These are phyloP conservation scores for Suillus tomentosus DNA, from an alignment of 768 basidiomycete genomes.

Conservation along the genomic window DNA sequence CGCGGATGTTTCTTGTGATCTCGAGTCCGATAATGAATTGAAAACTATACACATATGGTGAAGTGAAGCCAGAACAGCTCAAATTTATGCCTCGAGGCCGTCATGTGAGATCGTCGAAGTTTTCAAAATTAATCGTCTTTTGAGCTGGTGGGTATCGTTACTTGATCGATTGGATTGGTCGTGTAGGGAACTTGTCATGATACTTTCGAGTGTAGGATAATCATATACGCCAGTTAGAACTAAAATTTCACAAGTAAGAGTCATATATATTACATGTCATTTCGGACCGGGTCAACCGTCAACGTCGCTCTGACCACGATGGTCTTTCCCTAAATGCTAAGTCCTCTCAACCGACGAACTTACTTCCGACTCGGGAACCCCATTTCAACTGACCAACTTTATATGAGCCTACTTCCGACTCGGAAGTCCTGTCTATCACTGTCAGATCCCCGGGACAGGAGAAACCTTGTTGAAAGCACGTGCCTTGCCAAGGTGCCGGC, in stretches of 20 bases:
- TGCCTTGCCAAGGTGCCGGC: not conserved
- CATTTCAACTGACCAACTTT: too few species aligned
- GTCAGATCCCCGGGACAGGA: not conserved
- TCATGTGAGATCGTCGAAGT: too few species aligned
- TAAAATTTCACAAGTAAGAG: not conserved
- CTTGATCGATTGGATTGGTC: not conserved
- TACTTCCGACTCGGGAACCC: too few species aligned
- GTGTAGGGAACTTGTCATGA: not conserved
- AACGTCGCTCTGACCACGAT: not conserved
- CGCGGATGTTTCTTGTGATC: too few species aligned
- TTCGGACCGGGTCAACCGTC: too few species aligned
- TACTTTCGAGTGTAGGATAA: not conserved
- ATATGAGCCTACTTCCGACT: not conserved
- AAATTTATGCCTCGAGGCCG: too few species aligned
- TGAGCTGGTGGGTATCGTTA: not conserved
- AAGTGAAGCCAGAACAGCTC: too few species aligned
- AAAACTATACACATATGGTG: too few species aligned
- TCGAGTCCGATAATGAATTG: too few species aligned
- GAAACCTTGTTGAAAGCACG: not conserved
- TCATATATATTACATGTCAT: too few species aligned
- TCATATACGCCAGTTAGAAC: not conserved
- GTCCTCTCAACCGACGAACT: not conserved
- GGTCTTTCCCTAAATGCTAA: not conserved
- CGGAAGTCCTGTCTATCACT: too few species aligned
- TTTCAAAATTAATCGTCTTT: too few species aligned